Evolutionary conservation across 257 asterid species (phyloP).

Genomic region (Jasminum sambac): DNA sequence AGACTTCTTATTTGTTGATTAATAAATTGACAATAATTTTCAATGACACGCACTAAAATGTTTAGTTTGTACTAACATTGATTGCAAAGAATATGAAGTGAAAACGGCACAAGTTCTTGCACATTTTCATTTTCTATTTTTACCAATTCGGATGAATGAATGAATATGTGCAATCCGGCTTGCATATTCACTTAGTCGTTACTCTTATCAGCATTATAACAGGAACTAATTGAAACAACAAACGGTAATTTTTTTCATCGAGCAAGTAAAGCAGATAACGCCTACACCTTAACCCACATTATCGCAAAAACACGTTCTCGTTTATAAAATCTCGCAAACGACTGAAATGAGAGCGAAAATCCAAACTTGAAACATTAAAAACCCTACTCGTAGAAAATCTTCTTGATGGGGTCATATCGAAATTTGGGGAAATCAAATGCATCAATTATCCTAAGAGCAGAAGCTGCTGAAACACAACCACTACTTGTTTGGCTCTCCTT

Average conservation of each 20-base stretch:
- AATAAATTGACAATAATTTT: not conserved
- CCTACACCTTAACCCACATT: not conserved
- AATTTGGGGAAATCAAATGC: slow-evolving; percentile 79
- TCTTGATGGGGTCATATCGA: slow-evolving; percentile 74
- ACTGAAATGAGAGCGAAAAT: not conserved
- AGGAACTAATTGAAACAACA: not conserved
- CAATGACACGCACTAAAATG: not conserved
- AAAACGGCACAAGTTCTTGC: not conserved
- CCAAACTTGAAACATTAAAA: not conserved
- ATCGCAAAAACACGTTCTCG: slow-evolving; percentile 4
- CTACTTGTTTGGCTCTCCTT: slow-evolving; percentile 52
- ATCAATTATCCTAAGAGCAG: slow-evolving; percentile 68
- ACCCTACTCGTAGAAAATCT: slow-evolving; percentile 63
- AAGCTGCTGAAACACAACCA: slow-evolving; percentile 36
- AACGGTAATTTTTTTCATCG: not conserved
- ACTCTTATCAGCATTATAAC: not conserved
- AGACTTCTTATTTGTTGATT: not conserved
- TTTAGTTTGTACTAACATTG: not conserved
- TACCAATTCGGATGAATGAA: not conserved
- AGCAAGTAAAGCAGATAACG: not conserved
- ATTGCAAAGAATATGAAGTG: not conserved
- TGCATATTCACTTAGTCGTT: not conserved
- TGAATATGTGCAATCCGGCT: not conserved
- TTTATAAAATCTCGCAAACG: not conserved
- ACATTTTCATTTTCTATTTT: not conserved